Conservation (phyloP, 2,329 filamentous ascomycete species). For the Beauveria sp. region DNA sequence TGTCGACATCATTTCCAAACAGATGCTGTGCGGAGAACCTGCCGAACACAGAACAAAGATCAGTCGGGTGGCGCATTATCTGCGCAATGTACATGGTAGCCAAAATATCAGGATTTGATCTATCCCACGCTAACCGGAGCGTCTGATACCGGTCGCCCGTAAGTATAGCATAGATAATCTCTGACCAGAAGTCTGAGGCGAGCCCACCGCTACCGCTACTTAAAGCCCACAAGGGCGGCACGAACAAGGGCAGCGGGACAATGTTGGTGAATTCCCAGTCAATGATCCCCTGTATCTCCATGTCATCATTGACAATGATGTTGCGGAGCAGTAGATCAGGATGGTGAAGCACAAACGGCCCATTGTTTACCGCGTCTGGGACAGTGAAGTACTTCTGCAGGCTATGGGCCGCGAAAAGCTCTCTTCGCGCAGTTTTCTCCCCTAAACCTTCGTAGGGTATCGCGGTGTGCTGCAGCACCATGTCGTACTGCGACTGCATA, state of each 20-base stretch:
- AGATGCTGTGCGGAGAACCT: too few species aligned
- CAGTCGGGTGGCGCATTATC: too few species aligned
- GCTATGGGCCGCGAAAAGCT: conserved; percentile 14
- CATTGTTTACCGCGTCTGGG: conserved; percentile 9
- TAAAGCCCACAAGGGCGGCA: conserved; percentile 10
- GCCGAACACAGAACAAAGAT: too few species aligned
- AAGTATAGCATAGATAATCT: too few species aligned
- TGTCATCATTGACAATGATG: conserved; percentile 19
- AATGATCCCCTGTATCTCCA: conserved; percentile 19
- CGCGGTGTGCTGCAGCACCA: neutral
- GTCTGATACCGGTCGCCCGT: too few species aligned
- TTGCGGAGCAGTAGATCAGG: conserved; percentile 18
- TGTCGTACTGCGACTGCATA: conserved; percentile 13
- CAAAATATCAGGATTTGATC: too few species aligned
- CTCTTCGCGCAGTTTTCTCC: conserved; percentile 9
- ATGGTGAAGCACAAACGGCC: conserved; percentile 19
- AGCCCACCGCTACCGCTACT: too few species aligned
- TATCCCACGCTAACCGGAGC: too few species aligned
- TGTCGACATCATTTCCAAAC: too few species aligned
- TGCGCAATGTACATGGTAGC: too few species aligned
- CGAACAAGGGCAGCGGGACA: neutral
- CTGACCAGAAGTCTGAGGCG: too few species aligned
- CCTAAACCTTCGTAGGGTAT: neutral
- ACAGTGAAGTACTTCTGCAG: conserved; percentile 15
- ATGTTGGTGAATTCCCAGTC: conserved; percentile 21